A percentile compares a stretch with the other conserved stretches of the same genome.
Conservation (phyloP, 192 early-diverging fungal genomes). For the Jimgerdemannia flammicorona region DNA sequence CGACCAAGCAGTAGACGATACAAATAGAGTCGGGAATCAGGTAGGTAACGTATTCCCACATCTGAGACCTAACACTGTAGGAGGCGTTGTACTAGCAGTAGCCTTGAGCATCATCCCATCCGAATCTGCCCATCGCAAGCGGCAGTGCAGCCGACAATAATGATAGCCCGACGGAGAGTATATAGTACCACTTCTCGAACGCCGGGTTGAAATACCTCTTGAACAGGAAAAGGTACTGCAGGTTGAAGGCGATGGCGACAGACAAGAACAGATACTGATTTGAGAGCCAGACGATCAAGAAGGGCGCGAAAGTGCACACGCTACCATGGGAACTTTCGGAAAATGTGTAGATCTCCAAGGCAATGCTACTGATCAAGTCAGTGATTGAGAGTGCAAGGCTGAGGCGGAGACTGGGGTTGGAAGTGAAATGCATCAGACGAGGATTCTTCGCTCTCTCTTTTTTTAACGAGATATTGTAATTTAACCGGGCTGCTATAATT, state of each 20-base stretch:
- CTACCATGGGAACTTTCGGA: too few species aligned
- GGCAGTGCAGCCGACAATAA: slow-evolving; percentile 7
- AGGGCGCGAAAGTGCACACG: slow-evolving; percentile 5
- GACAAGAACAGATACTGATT: slow-evolving; percentile 16
- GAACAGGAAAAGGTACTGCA: slow-evolving; percentile 13
- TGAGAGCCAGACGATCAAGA: slow-evolving; percentile 11
- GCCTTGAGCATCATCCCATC: slow-evolving; percentile 7
- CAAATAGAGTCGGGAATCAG: slow-evolving; percentile 3
- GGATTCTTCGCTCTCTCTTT: not conserved
- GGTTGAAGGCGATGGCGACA: slow-evolving; percentile 13
- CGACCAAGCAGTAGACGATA: slow-evolving; percentile 12
- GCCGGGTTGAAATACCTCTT: slow-evolving; percentile 7
- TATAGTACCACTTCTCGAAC: slow-evolving; percentile 9
- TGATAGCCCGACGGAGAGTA: not conserved
- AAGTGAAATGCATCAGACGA: not conserved
- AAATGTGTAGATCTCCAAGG: slow-evolving; percentile 10
- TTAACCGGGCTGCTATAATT: not conserved
- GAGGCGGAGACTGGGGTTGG: slow-evolving; percentile 5
- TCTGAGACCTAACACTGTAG: slow-evolving; percentile 1
- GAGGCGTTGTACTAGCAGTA: slow-evolving; percentile 18
- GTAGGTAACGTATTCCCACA: slow-evolving; percentile 5
- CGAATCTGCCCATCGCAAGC: slow-evolving; percentile 6
- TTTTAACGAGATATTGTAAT: not conserved
- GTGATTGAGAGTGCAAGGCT: slow-evolving; percentile 12
- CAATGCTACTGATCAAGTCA: slow-evolving; percentile 6